Conservation (phyloP, 1,284 basidiomycete genomes). For the Hymenochaete sp. region DNA sequence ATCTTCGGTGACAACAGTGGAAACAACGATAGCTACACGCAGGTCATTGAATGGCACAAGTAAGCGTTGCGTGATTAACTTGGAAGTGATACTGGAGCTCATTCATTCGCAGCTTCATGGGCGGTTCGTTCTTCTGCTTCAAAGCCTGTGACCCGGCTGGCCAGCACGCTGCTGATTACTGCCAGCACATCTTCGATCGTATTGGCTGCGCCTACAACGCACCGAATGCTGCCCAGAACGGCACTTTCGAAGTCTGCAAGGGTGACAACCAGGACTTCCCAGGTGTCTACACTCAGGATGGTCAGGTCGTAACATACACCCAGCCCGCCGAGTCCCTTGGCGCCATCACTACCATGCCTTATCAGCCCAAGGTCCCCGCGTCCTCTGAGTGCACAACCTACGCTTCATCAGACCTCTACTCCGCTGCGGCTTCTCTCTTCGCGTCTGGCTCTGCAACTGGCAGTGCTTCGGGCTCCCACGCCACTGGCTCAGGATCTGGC, state of each 20-base stretch:
- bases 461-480: constrained; percentile 16
- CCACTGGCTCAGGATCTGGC: constrained; percentile 15
- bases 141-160: constrained; percentile 56
- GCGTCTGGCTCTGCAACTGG: constrained; percentile 16
- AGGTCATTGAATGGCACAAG: constrained; percentile 56
- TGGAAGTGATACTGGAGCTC: background rate
- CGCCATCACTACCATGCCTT: constrained; percentile 50
- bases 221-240: constrained; percentile 49
- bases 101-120: constrained; percentile 46
- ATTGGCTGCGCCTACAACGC: constrained; percentile 65
- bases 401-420: constrained; percentile 44
- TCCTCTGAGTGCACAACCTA: constrained; percentile 57
- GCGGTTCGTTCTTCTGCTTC: constrained; percentile 42
- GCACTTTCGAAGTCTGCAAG: constrained; percentile 50
- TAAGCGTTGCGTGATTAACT: constrained; percentile 27
- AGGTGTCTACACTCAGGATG: constrained; percentile 42
- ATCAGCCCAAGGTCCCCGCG: constrained; percentile 48
- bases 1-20: constrained; percentile 35
- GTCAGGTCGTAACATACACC: constrained; percentile 40
- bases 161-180: constrained; percentile 41
- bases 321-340: constrained; percentile 56
- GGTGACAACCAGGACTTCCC: constrained; percentile 57
- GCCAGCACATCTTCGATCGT: constrained; percentile 58
- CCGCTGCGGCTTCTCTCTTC: constrained; percentile 28
- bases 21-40: constrained; percentile 36